A percentile compares a stretch with the other conserved stretches of the same genome.
Conservation (phyloP, 2,329 filamentous ascomycete species). For the Colletotrichum liriopes region DNA sequence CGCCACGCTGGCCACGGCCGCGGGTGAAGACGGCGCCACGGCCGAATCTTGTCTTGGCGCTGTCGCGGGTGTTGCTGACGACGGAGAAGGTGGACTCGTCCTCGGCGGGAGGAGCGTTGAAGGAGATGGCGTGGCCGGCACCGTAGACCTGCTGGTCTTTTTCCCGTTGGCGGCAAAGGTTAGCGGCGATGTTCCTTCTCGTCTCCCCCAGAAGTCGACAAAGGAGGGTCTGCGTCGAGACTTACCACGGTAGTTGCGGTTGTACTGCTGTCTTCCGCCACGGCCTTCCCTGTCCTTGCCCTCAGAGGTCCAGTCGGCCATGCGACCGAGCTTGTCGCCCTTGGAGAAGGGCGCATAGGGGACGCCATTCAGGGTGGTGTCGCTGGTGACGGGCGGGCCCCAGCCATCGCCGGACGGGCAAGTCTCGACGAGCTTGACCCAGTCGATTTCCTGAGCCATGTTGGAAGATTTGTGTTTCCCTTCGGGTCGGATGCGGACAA, state of each 20-base stretch:
- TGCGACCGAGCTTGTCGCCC: constrained; percentile 97
- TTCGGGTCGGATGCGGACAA: constrained; percentile 3
- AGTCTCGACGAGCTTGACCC: constrained; percentile 77
- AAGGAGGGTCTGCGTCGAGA: constrained; percentile 4
- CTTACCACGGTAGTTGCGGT: constrained; percentile 92
- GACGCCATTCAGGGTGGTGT: constrained; percentile 93
- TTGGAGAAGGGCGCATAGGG: constrained; percentile 99
- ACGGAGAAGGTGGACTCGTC: constrained; percentile 98
- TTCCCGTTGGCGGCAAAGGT: constrained; percentile 55
- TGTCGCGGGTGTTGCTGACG: constrained; percentile 93
- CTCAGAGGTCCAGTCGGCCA: constrained; percentile 98
- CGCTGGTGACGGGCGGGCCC: constrained; percentile 86
- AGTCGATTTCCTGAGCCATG: constrained; percentile 71
- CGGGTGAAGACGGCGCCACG: constrained; percentile 93
- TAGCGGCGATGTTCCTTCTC: constrained; percentile 24
- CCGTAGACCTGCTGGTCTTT: constrained; percentile 97
- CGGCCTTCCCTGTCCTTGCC: constrained; percentile 85
- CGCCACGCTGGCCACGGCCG: constrained; percentile 84
- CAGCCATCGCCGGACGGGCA: constrained; percentile 85
- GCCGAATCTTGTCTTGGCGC: constrained; percentile 87
- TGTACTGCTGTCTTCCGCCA: constrained; percentile 89
- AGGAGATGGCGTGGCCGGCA: constrained; percentile 86
- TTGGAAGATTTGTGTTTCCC: constrained; percentile 43
- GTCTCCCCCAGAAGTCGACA: background rate
- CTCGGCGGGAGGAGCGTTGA: constrained; percentile 92